Evolutionary conservation across 2,329 filamentous ascomycete genomes (phyloP).

Genomic region (Fusarium sp.): DNA sequence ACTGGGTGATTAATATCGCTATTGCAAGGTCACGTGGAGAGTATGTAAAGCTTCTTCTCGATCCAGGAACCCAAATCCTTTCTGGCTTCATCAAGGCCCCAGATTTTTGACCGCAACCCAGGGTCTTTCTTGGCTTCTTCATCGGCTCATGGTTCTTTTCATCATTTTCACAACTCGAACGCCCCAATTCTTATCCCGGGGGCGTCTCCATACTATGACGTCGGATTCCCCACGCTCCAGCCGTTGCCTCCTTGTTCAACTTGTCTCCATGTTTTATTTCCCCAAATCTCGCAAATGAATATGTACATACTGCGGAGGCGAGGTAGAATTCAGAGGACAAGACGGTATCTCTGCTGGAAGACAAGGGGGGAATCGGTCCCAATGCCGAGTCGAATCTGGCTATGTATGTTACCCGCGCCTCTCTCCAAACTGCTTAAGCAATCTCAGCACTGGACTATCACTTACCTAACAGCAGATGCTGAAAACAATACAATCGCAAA

Average conservation of each 20-base stretch:
- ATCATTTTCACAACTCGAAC: neutral
- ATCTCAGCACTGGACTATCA: neutral
- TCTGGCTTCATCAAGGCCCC: neutral
- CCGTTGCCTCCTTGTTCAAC: neutral
- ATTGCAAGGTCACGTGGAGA: conserved; percentile 4
- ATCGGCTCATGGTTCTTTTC: neutral
- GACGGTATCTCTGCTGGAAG: neutral
- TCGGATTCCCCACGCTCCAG: conserved; percentile 39
- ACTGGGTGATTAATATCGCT: conserved; percentile 1
- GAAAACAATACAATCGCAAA: conserved; percentile 5
- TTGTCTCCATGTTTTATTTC: conserved; percentile 26
- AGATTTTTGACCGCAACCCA: neutral
- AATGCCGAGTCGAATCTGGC: neutral
- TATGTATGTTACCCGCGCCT: neutral
- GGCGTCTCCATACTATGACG: conserved; percentile 35
- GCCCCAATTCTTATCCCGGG: conserved; percentile 35
- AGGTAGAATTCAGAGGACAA: conserved; percentile 1
- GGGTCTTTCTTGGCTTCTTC: neutral
- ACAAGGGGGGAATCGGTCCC: neutral
- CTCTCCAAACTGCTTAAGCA: neutral
- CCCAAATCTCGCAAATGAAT: conserved; percentile 9
- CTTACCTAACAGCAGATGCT: neutral
- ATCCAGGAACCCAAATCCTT: neutral
- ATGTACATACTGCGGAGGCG: conserved; percentile 18
- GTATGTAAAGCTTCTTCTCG: neutral